These are phyloP conservation scores for Trichomonascaceae sp. DNA, from an alignment of 1,139 yeast genomes.

Conservation along the genomic window DNA sequence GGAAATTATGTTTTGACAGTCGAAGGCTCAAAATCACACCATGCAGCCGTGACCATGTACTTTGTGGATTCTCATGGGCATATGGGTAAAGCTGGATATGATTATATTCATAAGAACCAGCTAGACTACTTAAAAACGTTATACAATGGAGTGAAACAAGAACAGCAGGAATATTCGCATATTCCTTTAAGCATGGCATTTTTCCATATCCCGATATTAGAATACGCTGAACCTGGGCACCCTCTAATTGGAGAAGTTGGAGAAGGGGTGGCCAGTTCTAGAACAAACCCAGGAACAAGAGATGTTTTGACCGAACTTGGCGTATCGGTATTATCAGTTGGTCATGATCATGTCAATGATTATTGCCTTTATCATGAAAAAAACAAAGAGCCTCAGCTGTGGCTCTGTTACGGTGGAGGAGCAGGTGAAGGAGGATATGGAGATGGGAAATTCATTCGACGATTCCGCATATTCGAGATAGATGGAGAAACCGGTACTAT, in stretches of 20 bases:
- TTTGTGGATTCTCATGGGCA: constrained; percentile 80
- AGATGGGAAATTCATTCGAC: constrained; percentile 77
- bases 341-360: constrained; percentile 95
- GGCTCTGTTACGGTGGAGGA: constrained; percentile 94
- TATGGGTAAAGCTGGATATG: constrained; percentile 68
- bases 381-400: constrained; percentile 41
- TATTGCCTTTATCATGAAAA: constrained; percentile 57
- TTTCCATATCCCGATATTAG: constrained; percentile 90
- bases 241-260: constrained; percentile 53
- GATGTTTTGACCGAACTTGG: constrained; percentile 53
- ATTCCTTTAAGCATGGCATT: constrained; percentile 74
- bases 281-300: constrained; percentile 60
- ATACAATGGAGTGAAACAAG: constrained; percentile 32
- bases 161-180: constrained; percentile 36
- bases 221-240: constrained; percentile 46
- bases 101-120: constrained; percentile 76
- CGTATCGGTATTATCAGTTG: constrained; percentile 68
- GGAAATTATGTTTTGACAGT: constrained; percentile 69
- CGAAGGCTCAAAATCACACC: constrained; percentile 37
- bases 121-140: constrained; percentile 50
- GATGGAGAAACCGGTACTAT: constrained; percentile 51
- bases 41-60: constrained; percentile 55
- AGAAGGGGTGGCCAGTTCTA: constrained; percentile 78
- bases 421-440: constrained; percentile 93
- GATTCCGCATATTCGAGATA: constrained; percentile 65